Conservation (phyloP, 495 filamentous ascomycete genomes). For the Hypoxylon rickii region DNA sequence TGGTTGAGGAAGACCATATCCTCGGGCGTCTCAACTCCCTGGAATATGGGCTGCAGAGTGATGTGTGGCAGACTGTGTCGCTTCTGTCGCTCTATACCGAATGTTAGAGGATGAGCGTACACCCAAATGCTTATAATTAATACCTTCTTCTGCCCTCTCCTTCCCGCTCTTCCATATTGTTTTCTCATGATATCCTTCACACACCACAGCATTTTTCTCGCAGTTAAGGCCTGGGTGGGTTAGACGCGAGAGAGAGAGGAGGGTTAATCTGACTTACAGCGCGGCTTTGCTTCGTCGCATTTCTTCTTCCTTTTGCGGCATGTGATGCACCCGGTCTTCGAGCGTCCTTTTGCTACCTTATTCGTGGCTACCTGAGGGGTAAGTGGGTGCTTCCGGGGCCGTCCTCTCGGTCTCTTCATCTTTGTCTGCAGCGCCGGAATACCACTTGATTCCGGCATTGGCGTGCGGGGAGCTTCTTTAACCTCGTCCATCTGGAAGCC, state of each 20-base stretch:
- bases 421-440: conserved; percentile 37
- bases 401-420: conserved; percentile 68
- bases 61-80: conserved; percentile 57
- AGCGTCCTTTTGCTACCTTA: conserved; percentile 83
- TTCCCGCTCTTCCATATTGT: conserved; percentile 85
- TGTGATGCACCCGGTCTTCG: conserved; percentile 92
- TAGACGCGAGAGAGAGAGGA: conserved; percentile 22
- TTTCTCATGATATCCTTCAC: conserved; percentile 90
- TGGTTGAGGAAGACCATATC: conserved; percentile 86
- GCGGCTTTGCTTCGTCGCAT: conserved; percentile 91
- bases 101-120: conserved; percentile 37
- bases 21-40: conserved; percentile 82
- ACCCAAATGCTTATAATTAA: conserved; percentile 28
- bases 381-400: conserved; percentile 83
- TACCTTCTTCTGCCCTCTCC: conserved; percentile 77
- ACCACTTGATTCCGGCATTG: conserved; percentile 27
- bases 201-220: conserved; percentile 90
- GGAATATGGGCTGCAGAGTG: conserved; percentile 76
- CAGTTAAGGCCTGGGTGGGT: conserved; percentile 73
- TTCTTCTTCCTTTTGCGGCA: conserved; percentile 95
- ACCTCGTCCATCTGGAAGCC: conserved; percentile 53
- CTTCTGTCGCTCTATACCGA: conserved; percentile 48
- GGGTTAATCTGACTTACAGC: conserved; percentile 59
- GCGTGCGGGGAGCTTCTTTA: conserved; percentile 46
- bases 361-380: conserved; percentile 50